These are phyloP conservation scores for Jamesozyma rosinii DNA, from an alignment of 805 yeast species.

Conservation along the genomic window DNA sequence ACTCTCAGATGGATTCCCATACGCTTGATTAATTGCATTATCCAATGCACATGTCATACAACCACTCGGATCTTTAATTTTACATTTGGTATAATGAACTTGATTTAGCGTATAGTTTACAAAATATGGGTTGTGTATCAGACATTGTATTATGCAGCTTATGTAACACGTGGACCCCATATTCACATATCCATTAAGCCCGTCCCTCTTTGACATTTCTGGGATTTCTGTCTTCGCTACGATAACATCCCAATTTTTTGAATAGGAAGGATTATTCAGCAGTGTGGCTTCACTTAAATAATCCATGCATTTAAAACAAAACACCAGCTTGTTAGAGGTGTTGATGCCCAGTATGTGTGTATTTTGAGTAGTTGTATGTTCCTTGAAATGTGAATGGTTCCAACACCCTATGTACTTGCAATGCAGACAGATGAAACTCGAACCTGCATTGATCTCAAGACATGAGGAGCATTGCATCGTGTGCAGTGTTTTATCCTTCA, in stretches of 20 bases:
- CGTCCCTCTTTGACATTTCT: slow-evolving; percentile 49
- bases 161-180: slow-evolving; percentile 97
- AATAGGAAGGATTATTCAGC: slow-evolving; percentile 14
- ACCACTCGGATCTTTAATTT: slow-evolving; percentile 18
- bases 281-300: slow-evolving; percentile 50
- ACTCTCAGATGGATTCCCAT: slow-evolving; percentile 31
- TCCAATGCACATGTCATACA: slow-evolving; percentile 86
- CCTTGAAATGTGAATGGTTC: slow-evolving; percentile 37
- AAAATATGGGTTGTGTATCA: slow-evolving; percentile 83
- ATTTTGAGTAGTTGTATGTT: slow-evolving; percentile 36
- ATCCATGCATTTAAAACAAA: slow-evolving; percentile 72
- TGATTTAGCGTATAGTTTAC: slow-evolving; percentile 61
- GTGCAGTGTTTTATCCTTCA: slow-evolving; percentile 13
- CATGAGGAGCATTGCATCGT: slow-evolving; percentile 26
- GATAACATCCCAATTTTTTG: slow-evolving; percentile 23
- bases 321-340: slow-evolving; percentile 55
- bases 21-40: slow-evolving; percentile 65
- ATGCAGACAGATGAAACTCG: slow-evolving; percentile 56
- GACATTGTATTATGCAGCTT: slow-evolving; percentile 83
- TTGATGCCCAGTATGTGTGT: slow-evolving; percentile 61
- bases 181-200: slow-evolving; percentile 79
- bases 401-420: slow-evolving; percentile 73
- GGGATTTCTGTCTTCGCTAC: slow-evolving; percentile 19
- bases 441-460: slow-evolving; percentile 25
- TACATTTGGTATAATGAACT: slow-evolving; percentile 24